Conservation (phyloP, 2,329 filamentous ascomycete genomes). For the Nakataea oryzae region DNA sequence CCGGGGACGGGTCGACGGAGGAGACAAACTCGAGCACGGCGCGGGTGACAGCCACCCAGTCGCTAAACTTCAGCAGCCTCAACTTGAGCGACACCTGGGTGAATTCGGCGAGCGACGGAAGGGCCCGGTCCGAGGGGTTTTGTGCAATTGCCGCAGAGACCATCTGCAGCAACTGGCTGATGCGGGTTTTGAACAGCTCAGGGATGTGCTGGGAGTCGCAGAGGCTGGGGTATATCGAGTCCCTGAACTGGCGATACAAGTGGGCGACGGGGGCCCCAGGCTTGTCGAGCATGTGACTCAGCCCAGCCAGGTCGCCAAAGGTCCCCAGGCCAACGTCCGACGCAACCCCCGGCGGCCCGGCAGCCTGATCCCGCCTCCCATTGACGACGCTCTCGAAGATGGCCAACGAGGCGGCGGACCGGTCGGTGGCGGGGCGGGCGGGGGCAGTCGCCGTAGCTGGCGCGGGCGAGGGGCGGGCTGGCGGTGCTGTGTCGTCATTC, state of each 20-base stretch:
- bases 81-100: conserved; percentile 24
- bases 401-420: background rate
- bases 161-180: conserved; percentile 18
- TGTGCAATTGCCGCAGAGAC: conserved; percentile 20
- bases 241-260: conserved; percentile 21
- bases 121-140: conserved; percentile 15
- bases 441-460: too few species aligned
- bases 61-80: conserved; percentile 17
- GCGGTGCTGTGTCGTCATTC: background rate
- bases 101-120: conserved; percentile 27
- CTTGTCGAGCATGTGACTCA: conserved; percentile 16
- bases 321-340: conserved; percentile 10
- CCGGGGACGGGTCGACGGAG: conserved; percentile 13
- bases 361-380: background rate
- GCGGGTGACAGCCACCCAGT: conserved; percentile 23
- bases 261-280: conserved; percentile 9
- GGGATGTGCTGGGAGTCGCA: conserved; percentile 14
- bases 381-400: conserved; percentile 13
- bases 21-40: conserved; percentile 21
- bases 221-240: conserved; percentile 19
- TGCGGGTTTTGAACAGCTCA: conserved; percentile 17
- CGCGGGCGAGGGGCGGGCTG: background rate
- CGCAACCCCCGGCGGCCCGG: conserved; percentile 3
- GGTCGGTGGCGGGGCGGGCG: background rate
- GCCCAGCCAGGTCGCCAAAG: conserved; percentile 16